Conservation (phyloP, 73 alveolate genomes). For the Paramecium octaurelia region DNA sequence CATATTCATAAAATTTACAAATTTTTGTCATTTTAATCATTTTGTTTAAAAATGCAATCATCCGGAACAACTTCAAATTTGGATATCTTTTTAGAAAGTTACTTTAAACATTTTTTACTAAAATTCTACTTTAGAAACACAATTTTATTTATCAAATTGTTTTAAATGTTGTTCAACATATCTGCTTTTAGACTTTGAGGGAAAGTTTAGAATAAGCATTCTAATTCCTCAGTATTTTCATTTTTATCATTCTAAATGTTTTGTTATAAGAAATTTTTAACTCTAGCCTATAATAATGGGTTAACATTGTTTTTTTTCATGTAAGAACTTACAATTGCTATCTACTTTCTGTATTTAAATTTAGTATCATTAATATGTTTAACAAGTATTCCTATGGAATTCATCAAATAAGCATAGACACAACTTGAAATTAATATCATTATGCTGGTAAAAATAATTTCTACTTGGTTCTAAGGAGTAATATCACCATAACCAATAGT, state of each 20-base stretch:
- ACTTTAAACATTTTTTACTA: neutral
- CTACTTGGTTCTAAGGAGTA: slow-evolving; percentile 23
- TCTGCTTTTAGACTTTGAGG: slow-evolving; percentile 16
- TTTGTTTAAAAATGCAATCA: neutral
- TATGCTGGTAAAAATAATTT: neutral
- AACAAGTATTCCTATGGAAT: slow-evolving; percentile 28
- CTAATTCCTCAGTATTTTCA: neutral
- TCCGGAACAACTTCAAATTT: neutral
- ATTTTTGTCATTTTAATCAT: neutral
- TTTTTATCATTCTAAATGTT: neutral
- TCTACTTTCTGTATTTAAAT: neutral
- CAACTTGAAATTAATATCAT: slow-evolving; percentile 38
- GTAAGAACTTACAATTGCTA: neutral
- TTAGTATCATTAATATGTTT: neutral
- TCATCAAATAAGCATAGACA: slow-evolving; percentile 49
- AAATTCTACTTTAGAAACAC: slow-evolving; percentile 27
- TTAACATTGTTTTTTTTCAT: slow-evolving; percentile 21
- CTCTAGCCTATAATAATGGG: neutral
- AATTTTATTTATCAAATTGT: neutral
- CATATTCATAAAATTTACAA: neutral
- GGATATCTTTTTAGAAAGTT: neutral
- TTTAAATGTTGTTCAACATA: neutral
- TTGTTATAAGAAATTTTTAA: neutral
- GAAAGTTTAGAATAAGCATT: neutral
- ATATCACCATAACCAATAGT: slow-evolving; percentile 70